Evolutionary conservation across 2,329 filamentous ascomycete genomes (phyloP).

Genomic region (Hansfordia pulvinata): DNA sequence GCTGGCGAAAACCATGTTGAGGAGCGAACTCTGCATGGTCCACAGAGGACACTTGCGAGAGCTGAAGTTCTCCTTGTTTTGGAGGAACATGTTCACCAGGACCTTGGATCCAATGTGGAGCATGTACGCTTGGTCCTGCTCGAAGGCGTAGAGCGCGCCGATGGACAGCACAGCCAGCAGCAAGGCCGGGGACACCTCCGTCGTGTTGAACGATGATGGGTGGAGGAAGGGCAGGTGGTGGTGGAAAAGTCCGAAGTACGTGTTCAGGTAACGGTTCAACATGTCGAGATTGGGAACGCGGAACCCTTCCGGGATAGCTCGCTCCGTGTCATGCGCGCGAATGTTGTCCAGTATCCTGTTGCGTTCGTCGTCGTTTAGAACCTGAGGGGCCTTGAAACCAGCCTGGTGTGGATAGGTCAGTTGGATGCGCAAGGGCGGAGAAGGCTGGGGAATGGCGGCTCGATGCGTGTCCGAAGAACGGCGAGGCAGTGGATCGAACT

Average conservation of each 20-base stretch:
- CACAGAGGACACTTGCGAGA: constrained; percentile 93
- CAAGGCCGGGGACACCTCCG: constrained; percentile 66
- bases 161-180: constrained; percentile 87
- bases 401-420: too few relatives aligned
- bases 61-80: constrained; percentile 98
- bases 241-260: constrained; percentile 95
- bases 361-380: constrained; percentile 74
- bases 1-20: constrained; percentile 98
- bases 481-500: too few relatives aligned
- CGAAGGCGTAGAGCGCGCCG: constrained; percentile 90
- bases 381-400: constrained; percentile 60
- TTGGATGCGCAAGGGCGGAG: too few relatives aligned
- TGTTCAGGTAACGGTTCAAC: constrained; percentile 83
- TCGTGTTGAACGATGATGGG: constrained; percentile 77
- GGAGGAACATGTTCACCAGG: constrained; percentile 88
- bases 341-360: constrained; percentile 79
- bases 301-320: constrained; percentile 77
- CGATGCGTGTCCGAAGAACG: constrained; percentile 55
- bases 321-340: constrained; percentile 64
- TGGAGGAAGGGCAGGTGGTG: constrained; percentile 94
- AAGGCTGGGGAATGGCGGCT: constrained; percentile 56
- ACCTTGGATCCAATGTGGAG: constrained; percentile 96
- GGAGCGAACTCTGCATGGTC: constrained; percentile 93
- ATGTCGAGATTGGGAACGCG: constrained; percentile 68
- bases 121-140: constrained; percentile 93